These are phyloP conservation scores for Sergeia podlipaevii DNA, from an alignment of 208 protist genomes.

Conservation along the genomic window DNA sequence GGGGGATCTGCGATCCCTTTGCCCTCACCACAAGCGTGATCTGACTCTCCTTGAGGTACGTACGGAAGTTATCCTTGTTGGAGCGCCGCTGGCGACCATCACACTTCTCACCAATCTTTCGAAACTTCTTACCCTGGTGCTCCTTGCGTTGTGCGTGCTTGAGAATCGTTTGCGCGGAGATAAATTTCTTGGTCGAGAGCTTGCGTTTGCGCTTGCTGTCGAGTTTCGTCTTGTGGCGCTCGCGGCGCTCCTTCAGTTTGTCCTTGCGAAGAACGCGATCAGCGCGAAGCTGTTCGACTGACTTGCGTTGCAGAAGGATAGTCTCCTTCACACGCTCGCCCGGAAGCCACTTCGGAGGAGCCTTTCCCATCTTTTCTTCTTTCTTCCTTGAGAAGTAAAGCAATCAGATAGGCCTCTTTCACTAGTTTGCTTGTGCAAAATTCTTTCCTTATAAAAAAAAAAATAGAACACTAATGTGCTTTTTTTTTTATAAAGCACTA, in stretches of 20 bases:
- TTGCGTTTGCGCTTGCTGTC: constrained; percentile 83
- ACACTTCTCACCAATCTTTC: constrained; percentile 78
- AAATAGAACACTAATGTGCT: no score
- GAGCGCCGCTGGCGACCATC: constrained; percentile 36
- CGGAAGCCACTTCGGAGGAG: constrained; percentile 87
- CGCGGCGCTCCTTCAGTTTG: constrained; percentile 75
- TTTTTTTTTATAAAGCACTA: no score
- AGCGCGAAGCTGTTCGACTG: constrained; percentile 82
- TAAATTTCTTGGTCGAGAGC: constrained; percentile 84
- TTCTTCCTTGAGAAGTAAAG: no score
- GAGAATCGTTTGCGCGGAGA: constrained; percentile 78
- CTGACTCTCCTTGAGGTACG: constrained; percentile 38
- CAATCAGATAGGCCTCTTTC: no score
- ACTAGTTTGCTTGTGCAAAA: no score
- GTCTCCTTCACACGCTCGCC: constrained; percentile 91
- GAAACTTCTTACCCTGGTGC: constrained; percentile 58
- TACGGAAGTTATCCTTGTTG: constrained; percentile 18
- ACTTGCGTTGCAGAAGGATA: constrained; percentile 88
- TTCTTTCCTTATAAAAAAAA: no score
- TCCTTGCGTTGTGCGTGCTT: constrained; percentile 81
- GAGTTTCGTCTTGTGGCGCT: constrained; percentile 77
- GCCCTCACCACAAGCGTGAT: constrained; percentile 76
- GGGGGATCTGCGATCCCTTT: constrained; percentile 73
- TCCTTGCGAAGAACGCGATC: constrained; percentile 79
- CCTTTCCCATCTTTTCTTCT: constrained; percentile 65